Conservation (phyloP, 495 filamentous ascomycete genomes). For the Neurospora sp. region DNA sequence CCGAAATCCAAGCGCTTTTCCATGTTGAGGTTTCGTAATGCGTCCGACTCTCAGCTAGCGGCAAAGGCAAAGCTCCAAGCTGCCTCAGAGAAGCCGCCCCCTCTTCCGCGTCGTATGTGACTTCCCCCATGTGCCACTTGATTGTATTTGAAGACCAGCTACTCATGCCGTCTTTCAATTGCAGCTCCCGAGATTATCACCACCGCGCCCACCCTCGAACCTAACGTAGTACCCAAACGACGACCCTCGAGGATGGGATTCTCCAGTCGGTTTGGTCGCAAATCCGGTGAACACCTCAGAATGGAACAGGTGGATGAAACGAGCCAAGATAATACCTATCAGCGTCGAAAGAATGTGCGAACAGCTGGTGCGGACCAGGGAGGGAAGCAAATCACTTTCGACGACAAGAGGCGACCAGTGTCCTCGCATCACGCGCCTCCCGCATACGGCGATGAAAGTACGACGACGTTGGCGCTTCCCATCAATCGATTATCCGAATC, state of each 20-base stretch:
- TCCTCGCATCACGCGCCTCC: constrained; percentile 43
- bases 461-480: constrained; percentile 55
- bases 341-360: not conserved
- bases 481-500: constrained; percentile 78
- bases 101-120: constrained; percentile 59
- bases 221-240: constrained; percentile 31
- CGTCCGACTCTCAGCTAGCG: constrained; percentile 85
- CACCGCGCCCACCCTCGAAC: constrained; percentile 74
- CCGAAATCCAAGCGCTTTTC: constrained; percentile 65
- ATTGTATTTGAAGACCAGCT: not conserved
- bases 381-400: constrained; percentile 47
- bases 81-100: constrained; percentile 49
- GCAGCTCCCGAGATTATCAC: constrained; percentile 85
- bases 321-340: constrained; percentile 4
- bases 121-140: not conserved
- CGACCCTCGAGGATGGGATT: constrained; percentile 43
- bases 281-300: constrained; percentile 33
- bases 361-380: constrained; percentile 12
- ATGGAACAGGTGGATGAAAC: constrained; percentile 20
- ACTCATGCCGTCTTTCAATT: constrained; percentile 11
- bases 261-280: constrained; percentile 29
- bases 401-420: constrained; percentile 55
- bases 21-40: constrained; percentile 84
- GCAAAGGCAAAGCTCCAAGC: constrained; percentile 65
- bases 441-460: constrained; percentile 55